Base-by-base conservation (phyloP, 2,329 filamentous ascomycete genomes). In the Verticillium albo-atrum region DNA sequence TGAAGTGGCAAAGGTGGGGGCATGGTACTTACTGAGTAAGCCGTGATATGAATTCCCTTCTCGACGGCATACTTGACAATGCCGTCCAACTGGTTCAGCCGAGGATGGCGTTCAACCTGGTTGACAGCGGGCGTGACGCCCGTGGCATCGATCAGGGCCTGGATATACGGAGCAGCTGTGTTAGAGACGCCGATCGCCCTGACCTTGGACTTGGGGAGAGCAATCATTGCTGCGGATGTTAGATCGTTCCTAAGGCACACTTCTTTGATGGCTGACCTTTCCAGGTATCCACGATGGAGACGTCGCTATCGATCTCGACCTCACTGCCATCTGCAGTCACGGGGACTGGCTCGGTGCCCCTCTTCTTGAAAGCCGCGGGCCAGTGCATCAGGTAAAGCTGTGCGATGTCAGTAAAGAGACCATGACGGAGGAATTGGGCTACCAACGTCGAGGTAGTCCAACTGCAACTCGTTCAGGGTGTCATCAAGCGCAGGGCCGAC, bases 161-260 rank as follows among this genome's bases (percentile, higher is more conserved):
- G 89, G 35, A 95, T 79, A 75, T 95, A 90, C 73, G 79, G 85
- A 72, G 93, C 91, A 63, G 82, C 89, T 72, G 95, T 95, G 82
- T 96, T 96, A 74, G 89, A 92, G 60, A 95, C 89, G 67, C 91
- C 91, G 71, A 94, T 92, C 78, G 90, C 91, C 74, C 82, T 83
- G 57, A 89, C 89, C 75, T 91, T 90, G 72, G 87, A 87, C 51
- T 83, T 86, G 12, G 75, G 83, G 25, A 85, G 42, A 1, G n/a
- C 42, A 20, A 50, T 14, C 42, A 50, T 50, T n/a, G 42, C 42
- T 50, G 20, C 20, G 20, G 25, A 12, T n/a, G 42, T 50, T 20
- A 50, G 42, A n/a, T 10, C 3, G 20, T 20, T 23, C 6, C 14
- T 50, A 10, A 23, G 10, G 9, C 42, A 5, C 15, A 23, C 42